Base-by-base conservation (phyloP, 441 rosid species). In the Populus trichocarpa region DNA sequence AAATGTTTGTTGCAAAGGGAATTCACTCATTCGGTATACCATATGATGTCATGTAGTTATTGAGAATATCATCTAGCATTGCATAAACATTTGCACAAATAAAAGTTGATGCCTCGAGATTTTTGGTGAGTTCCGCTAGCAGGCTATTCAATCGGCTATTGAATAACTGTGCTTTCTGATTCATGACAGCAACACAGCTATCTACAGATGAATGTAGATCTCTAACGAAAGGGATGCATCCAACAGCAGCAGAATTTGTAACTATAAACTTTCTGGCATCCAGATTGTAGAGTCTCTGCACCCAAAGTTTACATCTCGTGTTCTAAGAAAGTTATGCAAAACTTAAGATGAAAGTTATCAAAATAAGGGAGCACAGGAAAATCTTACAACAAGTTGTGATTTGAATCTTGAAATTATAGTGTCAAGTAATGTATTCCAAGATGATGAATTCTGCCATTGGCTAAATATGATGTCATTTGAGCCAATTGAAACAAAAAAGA, bases 391-490 rank as follows among this genome's bases (percentile, higher is more conserved):
- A n/a, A 94, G 96, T 69, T 94, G 98, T 35, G 66, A 80, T 69
- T 86, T 83, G 69, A 88, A 87, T 83, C 68, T 89, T 33, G 84
- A 65, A 64, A 90, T 86, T 95, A 94, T 80, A 77, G 72, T 28
- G 72, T 78, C 80, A 5, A 90, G 85, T n/a, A 92, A 94, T 13
- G 16, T 69, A 66, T 86, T 80, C 0, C 91, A 93, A 61, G 94
- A 53, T 18, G 84, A 78, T 16, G 83, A 8, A 46, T 69, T 81
- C 25, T 79, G 89, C 81, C 84, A 87, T 78, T 92, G 92, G 83
- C 92, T 91, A 71, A 90, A 85, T 72, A 94, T 87, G 76, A 94
- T 79, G 78, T 94, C 98, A 46, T 94, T 94, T 0, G 98, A 90
- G 61, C 97, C 98, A 1, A 81, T 83, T 22, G 93, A 85, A 46